A percentile compares a stretch with the other conserved stretches of the same genome.
These are phyloP conservation scores for Entelexis paramagnoliae DNA, from an alignment of 1,139 yeast species.

Conservation along the genomic window DNA sequence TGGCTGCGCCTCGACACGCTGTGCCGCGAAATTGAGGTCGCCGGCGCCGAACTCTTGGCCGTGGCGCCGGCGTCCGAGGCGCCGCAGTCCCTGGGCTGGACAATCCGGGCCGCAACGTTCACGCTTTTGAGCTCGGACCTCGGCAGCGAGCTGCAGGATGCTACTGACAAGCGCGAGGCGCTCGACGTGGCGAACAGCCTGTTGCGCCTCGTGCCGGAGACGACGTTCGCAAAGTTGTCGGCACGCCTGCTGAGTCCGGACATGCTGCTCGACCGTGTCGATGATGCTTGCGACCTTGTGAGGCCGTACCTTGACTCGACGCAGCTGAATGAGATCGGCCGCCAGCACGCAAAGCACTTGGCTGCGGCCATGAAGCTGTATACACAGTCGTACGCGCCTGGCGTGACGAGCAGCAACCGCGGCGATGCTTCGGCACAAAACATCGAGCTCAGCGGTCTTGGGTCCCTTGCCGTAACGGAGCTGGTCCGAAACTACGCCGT, in stretches of 20 bases:
- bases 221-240: neutral
- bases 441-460: slow-evolving; percentile 16
- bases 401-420: neutral
- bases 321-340: slow-evolving; percentile 15
- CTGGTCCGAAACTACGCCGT: slow-evolving; percentile 17
- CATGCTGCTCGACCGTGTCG: slow-evolving; percentile 9
- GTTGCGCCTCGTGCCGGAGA: slow-evolving; percentile 5
- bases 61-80: slow-evolving; percentile 27
- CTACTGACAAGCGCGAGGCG: neutral
- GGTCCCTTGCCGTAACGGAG: slow-evolving; percentile 17
- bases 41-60: slow-evolving; percentile 46
- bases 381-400: slow-evolving; percentile 1
- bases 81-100: slow-evolving; percentile 12
- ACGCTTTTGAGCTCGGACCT: slow-evolving; percentile 10
- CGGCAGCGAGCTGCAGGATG: neutral
- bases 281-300: slow-evolving; percentile 8
- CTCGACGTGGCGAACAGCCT: slow-evolving; percentile 5
- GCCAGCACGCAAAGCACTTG: neutral
- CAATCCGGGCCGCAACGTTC: slow-evolving; percentile 10
- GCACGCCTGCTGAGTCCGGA: slow-evolving; percentile 3
- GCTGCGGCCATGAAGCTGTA: slow-evolving; percentile 4
- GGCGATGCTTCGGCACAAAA: neutral
- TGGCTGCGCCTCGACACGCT: slow-evolving; percentile 56
- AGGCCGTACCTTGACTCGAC: slow-evolving; percentile 5
- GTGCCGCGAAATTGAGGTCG: slow-evolving; percentile 56